Evolutionary conservation across 2,329 filamentous ascomycete species (phyloP), one percentile per base, ranked within the genome.

Genomic region (Colletotrichum limetticola): DNA sequence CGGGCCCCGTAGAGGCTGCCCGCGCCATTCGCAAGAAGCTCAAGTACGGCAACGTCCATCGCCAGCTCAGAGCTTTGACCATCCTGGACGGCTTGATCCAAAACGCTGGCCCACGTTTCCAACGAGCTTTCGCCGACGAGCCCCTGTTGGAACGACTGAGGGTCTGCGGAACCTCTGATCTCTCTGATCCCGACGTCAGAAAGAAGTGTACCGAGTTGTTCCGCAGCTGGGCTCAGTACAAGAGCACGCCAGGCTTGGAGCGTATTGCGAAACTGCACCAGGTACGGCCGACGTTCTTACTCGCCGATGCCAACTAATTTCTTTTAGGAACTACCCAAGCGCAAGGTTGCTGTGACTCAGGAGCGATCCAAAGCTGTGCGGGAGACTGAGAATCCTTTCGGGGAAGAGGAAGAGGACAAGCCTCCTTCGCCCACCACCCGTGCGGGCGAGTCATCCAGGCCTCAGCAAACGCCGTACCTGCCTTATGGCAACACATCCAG

Each of bases 31-130:
- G 97, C 74, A 99, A 99, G 90, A 98, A 98, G 86, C 90, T 99
- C 88, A 99, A 99, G 86, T 98, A 99, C 83, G 97, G 97, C 78
- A 97, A 91, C 79, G 88, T 94, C n/a, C 96, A 98, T 82, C 93
- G 95, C 62, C 97, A 99, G 83, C 88, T 98, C 42, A 91, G 97
- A 72, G 94, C 97, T 46, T 89, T 99, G 26, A 93, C 93, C 12
- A 92, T 99, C 62, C 89, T 99, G 2, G 97, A 99, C 81, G 95
- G 94, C 55, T 88, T 99, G 52, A 97, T 99, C 74, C 94, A 98
- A 80, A 99, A 99, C 84, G 95, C 95, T 2, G 96, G 96, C 1
- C 88, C 93, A 14, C 91, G 93, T 14, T 98, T 98, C 80, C 94
- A 98, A 82, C 91, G 94, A 61, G 90, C 90, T 19, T 98, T 98